Evolutionary conservation across 2,329 filamentous ascomycete species (phyloP).

Genomic region (Monilinia vaccinii-corymbosi): DNA sequence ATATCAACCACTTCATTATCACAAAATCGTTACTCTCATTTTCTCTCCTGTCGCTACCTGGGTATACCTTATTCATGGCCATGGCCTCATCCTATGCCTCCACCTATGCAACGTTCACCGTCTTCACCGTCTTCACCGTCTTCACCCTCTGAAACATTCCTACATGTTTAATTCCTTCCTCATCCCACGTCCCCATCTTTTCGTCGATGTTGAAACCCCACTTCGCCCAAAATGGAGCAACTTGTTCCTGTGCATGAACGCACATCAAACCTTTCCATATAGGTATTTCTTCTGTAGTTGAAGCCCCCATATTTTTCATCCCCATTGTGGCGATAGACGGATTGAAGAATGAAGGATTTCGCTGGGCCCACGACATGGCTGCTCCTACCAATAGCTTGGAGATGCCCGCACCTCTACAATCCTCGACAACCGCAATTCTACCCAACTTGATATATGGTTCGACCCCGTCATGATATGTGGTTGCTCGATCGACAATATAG

Average conservation of each 20-base stretch:
- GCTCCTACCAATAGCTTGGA: constrained; percentile 56
- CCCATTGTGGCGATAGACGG: constrained; percentile 33
- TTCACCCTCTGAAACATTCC: constrained; percentile 62
- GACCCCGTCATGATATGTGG: constrained; percentile 46
- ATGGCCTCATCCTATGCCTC: neutral
- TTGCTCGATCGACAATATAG: constrained; percentile 29
- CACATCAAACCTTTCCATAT: constrained; percentile 69
- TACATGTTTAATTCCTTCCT: constrained; percentile 78
- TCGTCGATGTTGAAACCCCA: constrained; percentile 70
- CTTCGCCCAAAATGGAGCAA: constrained; percentile 55
- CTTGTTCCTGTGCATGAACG: constrained; percentile 67
- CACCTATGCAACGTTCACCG: neutral
- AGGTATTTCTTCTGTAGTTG: constrained; percentile 34
- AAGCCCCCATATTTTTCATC: constrained; percentile 36
- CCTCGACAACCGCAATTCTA: constrained; percentile 59
- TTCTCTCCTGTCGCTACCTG: neutral
- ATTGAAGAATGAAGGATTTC: constrained; percentile 49
- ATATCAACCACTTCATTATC: neutral
- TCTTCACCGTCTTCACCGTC: constrained; percentile 28
- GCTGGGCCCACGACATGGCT: constrained; percentile 56
- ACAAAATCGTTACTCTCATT: neutral
- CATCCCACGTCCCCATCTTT: constrained; percentile 66
- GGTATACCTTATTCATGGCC: neutral
- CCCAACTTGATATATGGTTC: constrained; percentile 81
- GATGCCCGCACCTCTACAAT: constrained; percentile 46